These are phyloP conservation scores for Diversispora epigaea DNA, from an alignment of 192 early-diverging fungal species.

Conservation along the genomic window DNA sequence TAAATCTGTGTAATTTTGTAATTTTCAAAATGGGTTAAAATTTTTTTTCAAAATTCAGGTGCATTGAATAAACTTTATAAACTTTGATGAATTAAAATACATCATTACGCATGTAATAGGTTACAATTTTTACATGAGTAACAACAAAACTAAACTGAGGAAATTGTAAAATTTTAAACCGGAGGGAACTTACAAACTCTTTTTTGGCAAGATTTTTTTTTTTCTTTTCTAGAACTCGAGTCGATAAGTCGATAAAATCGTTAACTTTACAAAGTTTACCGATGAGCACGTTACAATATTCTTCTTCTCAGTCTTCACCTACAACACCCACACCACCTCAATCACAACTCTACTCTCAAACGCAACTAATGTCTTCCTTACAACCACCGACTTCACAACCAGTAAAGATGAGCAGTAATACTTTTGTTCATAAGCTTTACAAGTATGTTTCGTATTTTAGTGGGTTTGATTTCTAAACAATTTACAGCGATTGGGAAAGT, in stretches of 20 bases:
- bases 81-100: too few species aligned
- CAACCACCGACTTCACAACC: conserved; percentile 44
- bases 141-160: background rate
- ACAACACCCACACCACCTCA: conserved; percentile 42
- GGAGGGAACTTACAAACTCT: background rate
- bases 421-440: conserved; percentile 60
- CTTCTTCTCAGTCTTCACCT: conserved; percentile 34
- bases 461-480: background rate
- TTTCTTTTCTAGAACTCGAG: background rate
- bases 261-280: background rate
- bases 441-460: conserved; percentile 41
- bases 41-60: too few species aligned
- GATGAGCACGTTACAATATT: conserved; percentile 7
- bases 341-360: conserved; percentile 37
- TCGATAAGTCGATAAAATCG: background rate
- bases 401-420: conserved; percentile 52
- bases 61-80: too few species aligned
- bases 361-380: conserved; percentile 38
- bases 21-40: too few species aligned
- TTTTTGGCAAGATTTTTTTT: background rate
- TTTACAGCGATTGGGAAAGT: background rate
- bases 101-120: too few species aligned
- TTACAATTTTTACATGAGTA: too few species aligned
- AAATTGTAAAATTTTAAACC: background rate
- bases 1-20: too few species aligned